Base-by-base conservation (phyloP, 2,329 filamentous ascomycete species). In the Monosporascus sp. region DNA sequence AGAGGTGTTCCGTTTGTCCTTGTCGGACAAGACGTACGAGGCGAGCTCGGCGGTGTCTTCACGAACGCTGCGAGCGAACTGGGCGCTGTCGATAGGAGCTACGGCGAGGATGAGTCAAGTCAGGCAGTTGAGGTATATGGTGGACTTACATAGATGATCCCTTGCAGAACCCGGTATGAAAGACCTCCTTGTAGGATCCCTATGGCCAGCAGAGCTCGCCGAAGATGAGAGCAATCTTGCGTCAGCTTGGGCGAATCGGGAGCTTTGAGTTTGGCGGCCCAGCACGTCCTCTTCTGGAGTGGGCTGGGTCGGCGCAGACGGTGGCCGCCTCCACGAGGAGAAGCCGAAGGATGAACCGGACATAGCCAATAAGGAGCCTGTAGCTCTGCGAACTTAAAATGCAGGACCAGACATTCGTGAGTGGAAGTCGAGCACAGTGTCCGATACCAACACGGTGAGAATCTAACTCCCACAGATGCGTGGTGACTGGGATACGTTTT, bases 31-130 rank as follows among this genome's bases (percentile, higher is more conserved):
- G 49, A 90, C 86, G 67, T 92, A 91, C 18, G 84, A 90, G 44
- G 91, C 91, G 53, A 96, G 78, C 71, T 96, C 90, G 50, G 91
- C 89, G 2, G 91, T 95, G 66, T 94, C 87, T 71, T 94, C 87
- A 58, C 91, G 87, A 41, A 96, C 87, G 59, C 85, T 88, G 55
- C 86, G 84, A 37, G 89, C 88, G 69, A 89, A 89, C 62, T 89
- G 83, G 18, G 84, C 80, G 61, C 83, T 87, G 66, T 93, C 88
- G 71, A 82, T 66, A 18, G 79, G 78, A 40, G 73, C 78, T 82
- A 58, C 43, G 49, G 5, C 20, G 28, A 8, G 41, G 41, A 56
- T 59, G 57, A 64, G 62, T 54, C 31, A 38, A 41, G 50, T 40
- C 37, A n/a, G 44, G n/a, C 11, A 48, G 37, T 6, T 43, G 20